Evolutionary conservation across 257 asterid genomes (phyloP).

Genomic region (Hygrophila difformis): DNA sequence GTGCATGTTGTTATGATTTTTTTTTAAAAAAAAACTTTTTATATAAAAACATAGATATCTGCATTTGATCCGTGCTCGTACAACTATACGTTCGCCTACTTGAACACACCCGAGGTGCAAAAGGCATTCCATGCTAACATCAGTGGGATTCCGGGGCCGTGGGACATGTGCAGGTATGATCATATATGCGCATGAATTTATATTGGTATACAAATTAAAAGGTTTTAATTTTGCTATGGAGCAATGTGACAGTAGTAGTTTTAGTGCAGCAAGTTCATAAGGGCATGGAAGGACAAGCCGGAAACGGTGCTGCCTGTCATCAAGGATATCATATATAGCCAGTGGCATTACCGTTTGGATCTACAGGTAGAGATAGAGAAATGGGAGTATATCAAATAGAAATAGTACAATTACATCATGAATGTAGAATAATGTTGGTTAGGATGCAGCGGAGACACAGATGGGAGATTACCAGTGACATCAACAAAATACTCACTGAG

Average conservation of each 20-base stretch:
- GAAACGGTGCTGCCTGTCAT: conserved; percentile 31
- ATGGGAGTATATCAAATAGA: no score
- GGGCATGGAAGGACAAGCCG: conserved; percentile 21
- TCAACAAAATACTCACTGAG: conserved; percentile 27
- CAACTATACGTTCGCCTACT: conserved; percentile 23
- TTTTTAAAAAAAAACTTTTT: no score
- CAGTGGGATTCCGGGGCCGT: conserved; percentile 29
- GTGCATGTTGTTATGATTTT: no score
- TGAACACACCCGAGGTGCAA: conserved; percentile 41
- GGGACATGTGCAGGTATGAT: conserved; percentile 37
- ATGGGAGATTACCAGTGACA: conserved; percentile 34
- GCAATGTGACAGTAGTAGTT: no score
- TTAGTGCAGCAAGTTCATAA: conserved; percentile 13
- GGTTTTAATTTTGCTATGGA: not conserved
- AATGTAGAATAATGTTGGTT: no score
- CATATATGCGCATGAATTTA: no score
- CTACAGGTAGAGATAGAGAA: no score
- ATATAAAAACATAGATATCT: conserved; percentile 14
- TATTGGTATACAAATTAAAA: no score
- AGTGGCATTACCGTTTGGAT: conserved; percentile 42
- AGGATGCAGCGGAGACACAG: conserved; percentile 35
- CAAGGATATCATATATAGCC: conserved; percentile 30
- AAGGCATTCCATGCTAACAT: conserved; percentile 37
- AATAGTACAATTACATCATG: no score
- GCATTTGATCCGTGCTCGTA: conserved; percentile 45